Base-by-base conservation (phyloP, 257 asterid species). In the Voacanga thouarsii region DNA sequence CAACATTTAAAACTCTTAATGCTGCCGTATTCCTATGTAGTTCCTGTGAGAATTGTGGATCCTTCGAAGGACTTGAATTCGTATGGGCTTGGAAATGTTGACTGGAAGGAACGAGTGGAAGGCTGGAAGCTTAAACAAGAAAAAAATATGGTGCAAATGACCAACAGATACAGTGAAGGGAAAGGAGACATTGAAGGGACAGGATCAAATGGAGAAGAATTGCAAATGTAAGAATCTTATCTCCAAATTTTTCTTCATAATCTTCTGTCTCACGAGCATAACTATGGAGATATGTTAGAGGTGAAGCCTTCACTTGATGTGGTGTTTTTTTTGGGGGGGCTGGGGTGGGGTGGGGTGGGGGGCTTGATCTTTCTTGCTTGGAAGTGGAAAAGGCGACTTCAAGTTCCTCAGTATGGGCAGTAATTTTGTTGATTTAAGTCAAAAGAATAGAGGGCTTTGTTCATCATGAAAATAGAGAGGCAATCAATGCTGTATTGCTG, bases 91-190 rank as follows among this genome's bases (percentile, higher is more conserved):
- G 94, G 96, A 79, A 88, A 79, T 83, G 96, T 92, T 75, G 97
- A 92, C 91, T 92, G 97, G 97, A 92, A 92, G 84, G 97, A 92
- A 86, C 87, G 96, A 76, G 97, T 92, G 45, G 96, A 92, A 66
- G 89, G 96, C 30, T 92, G 97, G 97, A 92, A 89, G 72, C 85
- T 89, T 37, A 91, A 87, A 81, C 94, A 88, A 89, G 96, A 86
- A 82, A 87, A 86, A 76, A 91, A 87, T 59, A 81, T 83, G 65
- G 88, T 81, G 83, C 96, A 89, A 16, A 84, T 86, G 90, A 83
- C 76, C 81, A 84, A 87, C 79, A 84, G 84, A 84, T 86, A 85
- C 82, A 79, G 89, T 72, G 94, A 91, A 72, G 94, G 92, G 41
- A 91, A 86, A 79, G 92, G 93, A 80, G 96, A 91, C 77, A 89